Conservation (phyloP, 495 filamentous ascomycete species). For the Trichoderma erinaceum region DNA sequence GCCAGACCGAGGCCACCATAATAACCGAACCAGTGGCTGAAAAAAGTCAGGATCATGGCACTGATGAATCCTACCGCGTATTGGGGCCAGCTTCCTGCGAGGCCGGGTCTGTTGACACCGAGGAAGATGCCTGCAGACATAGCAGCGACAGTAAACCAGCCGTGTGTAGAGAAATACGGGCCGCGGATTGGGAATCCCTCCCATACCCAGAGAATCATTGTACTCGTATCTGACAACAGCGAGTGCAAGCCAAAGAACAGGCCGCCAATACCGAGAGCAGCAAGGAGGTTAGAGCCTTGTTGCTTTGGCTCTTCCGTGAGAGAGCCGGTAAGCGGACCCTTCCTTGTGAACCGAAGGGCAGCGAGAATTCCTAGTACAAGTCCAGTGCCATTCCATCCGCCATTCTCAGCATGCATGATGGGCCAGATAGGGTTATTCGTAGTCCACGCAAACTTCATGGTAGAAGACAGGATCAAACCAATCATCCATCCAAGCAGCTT, state of each 20-base stretch:
- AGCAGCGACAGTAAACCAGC: conserved; percentile 70
- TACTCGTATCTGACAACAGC: conserved; percentile 92
- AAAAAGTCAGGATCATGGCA: conserved; percentile 72
- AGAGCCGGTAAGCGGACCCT: conserved; percentile 45
- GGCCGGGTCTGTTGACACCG: conserved; percentile 63
- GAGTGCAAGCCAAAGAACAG: conserved; percentile 90
- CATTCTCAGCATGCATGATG: conserved; percentile 79
- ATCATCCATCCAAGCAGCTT: conserved; percentile 73
- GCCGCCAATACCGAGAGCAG: conserved; percentile 73
- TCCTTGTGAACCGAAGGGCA: conserved; percentile 61
- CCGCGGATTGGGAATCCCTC: conserved; percentile 90
- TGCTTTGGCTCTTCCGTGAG: conserved; percentile 28
- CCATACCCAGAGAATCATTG: conserved; percentile 99
- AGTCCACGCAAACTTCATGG: conserved; percentile 88
- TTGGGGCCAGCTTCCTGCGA: conserved; percentile 73
- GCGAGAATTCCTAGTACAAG: conserved; percentile 70
- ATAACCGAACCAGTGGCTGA: conserved; percentile 82
- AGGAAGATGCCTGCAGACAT: conserved; percentile 82
- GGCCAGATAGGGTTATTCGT: conserved; percentile 99
- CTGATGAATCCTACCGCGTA: conserved; percentile 73
- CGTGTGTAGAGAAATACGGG: conserved; percentile 83
- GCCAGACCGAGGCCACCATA: conserved; percentile 74
- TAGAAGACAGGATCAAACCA: conserved; percentile 75
- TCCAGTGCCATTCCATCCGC: conserved; percentile 86
- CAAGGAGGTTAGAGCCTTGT: conserved; percentile 63